Base-by-base conservation (phyloP, 2,329 filamentous ascomycete species). In the Sarocladium oryzae region DNA sequence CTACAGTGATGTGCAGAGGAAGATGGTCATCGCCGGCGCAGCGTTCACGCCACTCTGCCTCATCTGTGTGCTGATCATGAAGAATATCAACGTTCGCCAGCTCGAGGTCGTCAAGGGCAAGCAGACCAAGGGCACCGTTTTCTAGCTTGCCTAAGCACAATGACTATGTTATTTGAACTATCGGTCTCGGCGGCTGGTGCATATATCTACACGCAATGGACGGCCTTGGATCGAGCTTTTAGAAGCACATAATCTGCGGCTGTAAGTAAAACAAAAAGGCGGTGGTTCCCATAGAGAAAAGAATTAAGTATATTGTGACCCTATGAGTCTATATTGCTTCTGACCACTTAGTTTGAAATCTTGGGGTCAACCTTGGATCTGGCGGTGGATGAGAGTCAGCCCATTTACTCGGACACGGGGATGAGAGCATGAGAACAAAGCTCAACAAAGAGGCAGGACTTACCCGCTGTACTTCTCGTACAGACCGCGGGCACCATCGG, bases 1-100 rank as follows among this genome's bases (percentile, higher is more conserved):
- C 0, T 86, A 86, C 50, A 65, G 55, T 1, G 59, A 69, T 7
- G 67, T 68, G 0, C 67, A 68, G 62, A 58, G 64, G 8, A 61
- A 65, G 49, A 71, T 72, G 68, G 63, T 69, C 5, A 71, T 73
- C 51, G 63, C 65, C 1, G 71, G 69, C n/a, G 60, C 63, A 5
- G 60, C 60, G 7, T 59, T 72, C 26, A 64, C 69, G 36, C 65
- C 69, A 16, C 46, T 71, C 1, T 63, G 63, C 5, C 51, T 72
- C 9, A 24, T 60, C 4, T 66, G 61, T 16, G 57, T 74, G 11
- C 32, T 62, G 6, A 54, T 72, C 9, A 72, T 68, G 69, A 66
- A 58, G 53, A 69, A 72, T 49, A 62, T 70, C 36, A 70, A 72
- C 43, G 63, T 72, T 8, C 69, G 63, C 58, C 66, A 69, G 49